These are phyloP conservation scores for Myxozyma mucilagina DNA, from an alignment of 805 yeast species.

Conservation along the genomic window DNA sequence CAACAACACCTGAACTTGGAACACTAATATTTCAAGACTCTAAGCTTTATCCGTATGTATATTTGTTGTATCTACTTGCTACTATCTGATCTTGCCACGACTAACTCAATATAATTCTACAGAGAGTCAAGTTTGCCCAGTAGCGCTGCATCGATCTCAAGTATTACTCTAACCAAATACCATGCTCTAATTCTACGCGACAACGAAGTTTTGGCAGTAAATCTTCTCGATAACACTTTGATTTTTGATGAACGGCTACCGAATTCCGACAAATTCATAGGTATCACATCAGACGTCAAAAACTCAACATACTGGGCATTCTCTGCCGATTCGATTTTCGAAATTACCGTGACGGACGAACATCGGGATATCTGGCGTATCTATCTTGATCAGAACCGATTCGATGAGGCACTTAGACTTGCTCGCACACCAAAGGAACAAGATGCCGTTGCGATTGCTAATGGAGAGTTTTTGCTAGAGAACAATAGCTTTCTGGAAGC, in stretches of 20 bases:
- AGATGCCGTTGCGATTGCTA: slow-evolving; percentile 53
- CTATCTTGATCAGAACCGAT: slow-evolving; percentile 53
- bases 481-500: slow-evolving; percentile 39
- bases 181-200: slow-evolving; percentile 54
- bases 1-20: slow-evolving; percentile 31
- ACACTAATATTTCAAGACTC: slow-evolving; percentile 39
- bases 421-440: slow-evolving; percentile 44
- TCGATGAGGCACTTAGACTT: slow-evolving; percentile 62
- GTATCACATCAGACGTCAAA: slow-evolving; percentile 52
- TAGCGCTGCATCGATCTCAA: slow-evolving; percentile 32
- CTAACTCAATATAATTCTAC: too few species aligned
- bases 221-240: slow-evolving; percentile 53
- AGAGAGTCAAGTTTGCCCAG: slow-evolving; percentile 28
- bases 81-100: neutral
- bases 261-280: slow-evolving; percentile 45
- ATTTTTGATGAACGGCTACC: slow-evolving; percentile 47
- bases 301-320: slow-evolving; percentile 74
- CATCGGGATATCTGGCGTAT: slow-evolving; percentile 72
- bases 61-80: neutral
- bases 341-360: slow-evolving; percentile 69
- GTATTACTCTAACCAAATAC: slow-evolving; percentile 53
- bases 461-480: slow-evolving; percentile 54
- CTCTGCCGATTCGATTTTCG: slow-evolving; percentile 62
- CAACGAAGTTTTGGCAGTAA: slow-evolving; percentile 48
- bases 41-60: slow-evolving; percentile 38